Evolutionary conservation across 2,329 filamentous ascomycete species (phyloP).

Genomic region (Hypoxylon sp.): DNA sequence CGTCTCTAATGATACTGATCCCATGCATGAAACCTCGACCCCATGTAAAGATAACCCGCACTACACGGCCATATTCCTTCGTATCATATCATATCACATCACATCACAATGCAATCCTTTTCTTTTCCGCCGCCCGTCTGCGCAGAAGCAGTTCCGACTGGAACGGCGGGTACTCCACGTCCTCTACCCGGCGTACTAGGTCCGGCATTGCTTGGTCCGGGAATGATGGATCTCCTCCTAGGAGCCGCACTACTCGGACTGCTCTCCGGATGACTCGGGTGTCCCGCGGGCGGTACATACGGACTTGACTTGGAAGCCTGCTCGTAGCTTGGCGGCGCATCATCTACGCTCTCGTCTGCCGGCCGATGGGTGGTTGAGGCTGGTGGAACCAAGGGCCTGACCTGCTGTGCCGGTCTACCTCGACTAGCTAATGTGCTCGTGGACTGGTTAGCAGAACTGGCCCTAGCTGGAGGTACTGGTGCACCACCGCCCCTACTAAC

Average conservation of each 20-base stretch:
- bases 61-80: neutral
- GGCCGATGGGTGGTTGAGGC: constrained; percentile 55
- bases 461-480: constrained; percentile 45
- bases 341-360: constrained; percentile 58
- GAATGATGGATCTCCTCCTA: constrained; percentile 37
- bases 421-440: constrained; percentile 40
- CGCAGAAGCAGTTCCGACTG: constrained; percentile 26
- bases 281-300: constrained; percentile 65
- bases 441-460: constrained; percentile 45
- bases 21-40: constrained; percentile 6
- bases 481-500: constrained; percentile 40
- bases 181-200: constrained; percentile 52
- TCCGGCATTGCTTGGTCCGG: constrained; percentile 35
- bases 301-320: constrained; percentile 65
- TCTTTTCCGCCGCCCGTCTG: constrained; percentile 43
- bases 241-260: constrained; percentile 48
- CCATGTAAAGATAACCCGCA: neutral
- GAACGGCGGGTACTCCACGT: constrained; percentile 51
- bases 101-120: constrained; percentile 51
- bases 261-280: constrained; percentile 63
- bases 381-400: constrained; percentile 62
- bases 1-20: constrained; percentile 7
- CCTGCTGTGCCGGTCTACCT: constrained; percentile 52
- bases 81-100: constrained; percentile 13
- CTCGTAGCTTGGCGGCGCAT: constrained; percentile 70